Base-by-base conservation (phyloP, 1,284 basidiomycete species). In the Ganoderma lucidum region DNA sequence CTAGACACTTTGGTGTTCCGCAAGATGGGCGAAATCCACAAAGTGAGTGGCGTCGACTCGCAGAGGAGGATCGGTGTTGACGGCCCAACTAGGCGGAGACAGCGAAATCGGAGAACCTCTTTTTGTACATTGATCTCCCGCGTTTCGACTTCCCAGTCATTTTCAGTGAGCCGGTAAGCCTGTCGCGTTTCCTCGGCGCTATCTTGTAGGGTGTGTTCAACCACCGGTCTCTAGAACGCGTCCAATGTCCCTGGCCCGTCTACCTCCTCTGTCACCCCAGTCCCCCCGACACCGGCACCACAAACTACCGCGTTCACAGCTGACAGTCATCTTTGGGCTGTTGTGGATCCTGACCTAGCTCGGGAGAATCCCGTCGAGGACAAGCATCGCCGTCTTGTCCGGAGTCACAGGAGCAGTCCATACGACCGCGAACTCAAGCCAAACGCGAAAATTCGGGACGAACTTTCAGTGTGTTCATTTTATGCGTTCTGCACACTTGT, bases 81-180 rank as follows among this genome's bases (percentile, higher is more conserved):
- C 61, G 42, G 62, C 28, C 8, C 62, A 9, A 32, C 15, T 15
- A 96, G 95, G 89, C 90, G 8, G 96, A 97, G 80, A 91, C 95
- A 0, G 90, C 91, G 75, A 96, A 96, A 78, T 97, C 95, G 0
- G 90, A 96, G 70, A 93, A 95, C 75, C 83, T 98, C 32, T 98
- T 95, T 77, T 86, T 99, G 5, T 99, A 99, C 79, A 91, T 99
- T 59, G 97, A 99, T 81, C 80, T 99, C 45, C 98, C 97, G 0
- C 88, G 95, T n/a, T 99, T 98, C 77, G 97, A 99, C 78, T 97
- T 98, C 78, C 97, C 98, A 0, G 92, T 99, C n/a, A 93, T 99
- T 60, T 99, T 94, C 80, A 95, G 93, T 70, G 97, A 98, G 82
- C 88, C 92, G 12, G 94, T 92, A 74, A 69, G 87, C 58, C 8